Base-by-base conservation (phyloP, 2,329 filamentous ascomycete species). In the Ophidiomyces ophidiicola region DNA sequence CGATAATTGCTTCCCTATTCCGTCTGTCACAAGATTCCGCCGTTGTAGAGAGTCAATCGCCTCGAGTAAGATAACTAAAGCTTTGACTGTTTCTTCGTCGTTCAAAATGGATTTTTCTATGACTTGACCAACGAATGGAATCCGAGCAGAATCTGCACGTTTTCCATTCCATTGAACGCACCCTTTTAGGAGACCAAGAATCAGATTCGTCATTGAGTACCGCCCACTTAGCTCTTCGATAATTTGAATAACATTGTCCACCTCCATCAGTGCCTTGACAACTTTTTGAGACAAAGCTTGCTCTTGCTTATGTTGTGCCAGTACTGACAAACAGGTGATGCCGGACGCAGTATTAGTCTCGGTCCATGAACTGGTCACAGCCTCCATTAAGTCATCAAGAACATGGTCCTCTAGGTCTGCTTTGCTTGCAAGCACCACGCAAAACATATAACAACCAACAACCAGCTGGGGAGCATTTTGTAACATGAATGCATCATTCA, bases 361-460 rank as follows among this genome's bases (percentile, higher is more conserved):
- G 1, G 76, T 80, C 78, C 85, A 92, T 6, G 82, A 83, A 19
- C 71, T 64, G 6, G 82, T 79, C 23, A 94, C 74, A 46, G 87
- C 84, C 52, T 93, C 83, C 85, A 96, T 93, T 53, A 98, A 71
- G 1, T 80, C 78, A 39, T 82, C 78, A n/a, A 96, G 68, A 2
- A 87, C 74, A 41, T 74, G 73, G 51, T 96, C 86, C 32, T 82
- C 76, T 10, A 96, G 69, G 33, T 74, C 71, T 1, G 81, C 78
- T 60, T 94, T 94, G 34, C 83, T 78, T 5, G 84, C 86, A 45
- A 96, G 72, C 34, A 96, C 77, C 5, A 85, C 76, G 41, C 87
- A 72, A 14, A 94, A 77, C 81, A 94, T 94, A 58, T 94, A 96
- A 42, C 82, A 87, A 11, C 82, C 86, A 44, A 92, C 73, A 48